A percentile compares a stretch with the other conserved stretches of the same genome.
These are phyloP conservation scores for Avicennia marina DNA, from an alignment of 257 asterid species.

Conservation along the genomic window DNA sequence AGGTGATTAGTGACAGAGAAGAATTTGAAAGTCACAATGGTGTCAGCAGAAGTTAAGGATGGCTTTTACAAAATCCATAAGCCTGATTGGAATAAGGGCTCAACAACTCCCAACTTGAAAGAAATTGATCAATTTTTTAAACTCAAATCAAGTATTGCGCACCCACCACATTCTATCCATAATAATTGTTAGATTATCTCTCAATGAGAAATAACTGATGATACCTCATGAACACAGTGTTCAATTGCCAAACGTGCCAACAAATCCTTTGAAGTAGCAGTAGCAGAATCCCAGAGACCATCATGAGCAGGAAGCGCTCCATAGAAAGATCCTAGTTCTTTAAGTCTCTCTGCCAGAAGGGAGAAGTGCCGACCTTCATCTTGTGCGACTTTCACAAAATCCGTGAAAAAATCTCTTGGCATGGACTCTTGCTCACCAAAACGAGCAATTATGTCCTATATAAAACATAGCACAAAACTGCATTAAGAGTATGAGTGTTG, in stretches of 20 bases:
- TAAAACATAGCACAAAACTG: constrained; percentile 1
- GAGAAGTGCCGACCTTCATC: constrained; percentile 95
- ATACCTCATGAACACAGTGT: constrained; percentile 96
- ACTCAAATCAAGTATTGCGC: too few relatives aligned
- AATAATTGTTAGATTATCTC: too few relatives aligned
- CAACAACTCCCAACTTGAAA: too few relatives aligned
- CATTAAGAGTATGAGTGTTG: too few relatives aligned
- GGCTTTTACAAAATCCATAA: too few relatives aligned
- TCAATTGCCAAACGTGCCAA: constrained; percentile 83
- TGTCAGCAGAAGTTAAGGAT: too few relatives aligned
- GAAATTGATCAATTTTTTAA: too few relatives aligned
- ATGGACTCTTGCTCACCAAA: constrained; percentile 78
- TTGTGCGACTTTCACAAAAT: constrained; percentile 95
- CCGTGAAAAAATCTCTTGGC: constrained; percentile 91
- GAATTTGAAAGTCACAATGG: too few relatives aligned
- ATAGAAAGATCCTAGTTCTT: constrained; percentile 82
- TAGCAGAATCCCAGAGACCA: constrained; percentile 98
- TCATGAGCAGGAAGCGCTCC: constrained; percentile 97
- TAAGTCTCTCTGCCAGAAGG: constrained; percentile 69
- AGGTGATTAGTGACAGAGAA: background rate
- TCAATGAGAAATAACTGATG: too few relatives aligned
- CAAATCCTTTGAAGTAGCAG: constrained; percentile 74
- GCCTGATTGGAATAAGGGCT: too few relatives aligned
- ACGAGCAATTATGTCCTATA: constrained; percentile 89
- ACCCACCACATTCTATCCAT: too few relatives aligned